These are phyloP conservation scores for Fraxinus albicans DNA, from an alignment of 305 asterid species.

Conservation along the genomic window DNA sequence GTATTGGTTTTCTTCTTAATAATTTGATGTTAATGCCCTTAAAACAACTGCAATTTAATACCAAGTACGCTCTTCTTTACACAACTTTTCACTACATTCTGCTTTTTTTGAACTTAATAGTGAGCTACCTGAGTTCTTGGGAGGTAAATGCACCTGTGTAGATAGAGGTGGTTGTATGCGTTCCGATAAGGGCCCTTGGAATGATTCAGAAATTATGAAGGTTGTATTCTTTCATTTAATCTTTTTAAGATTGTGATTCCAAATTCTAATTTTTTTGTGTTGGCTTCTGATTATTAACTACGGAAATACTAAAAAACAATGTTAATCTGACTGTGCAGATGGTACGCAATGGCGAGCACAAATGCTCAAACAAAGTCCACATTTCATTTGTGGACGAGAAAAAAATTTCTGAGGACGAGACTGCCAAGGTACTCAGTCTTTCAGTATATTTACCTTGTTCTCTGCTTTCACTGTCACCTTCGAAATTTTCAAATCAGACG, in stretches of 20 bases:
- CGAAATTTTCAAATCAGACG: neutral
- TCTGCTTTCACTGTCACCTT: neutral
- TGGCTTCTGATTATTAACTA: neutral
- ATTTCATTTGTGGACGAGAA: conserved; percentile 56
- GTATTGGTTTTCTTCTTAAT: neutral
- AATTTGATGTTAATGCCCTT: neutral
- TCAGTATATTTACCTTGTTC: neutral
- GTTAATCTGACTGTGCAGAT: conserved; percentile 44
- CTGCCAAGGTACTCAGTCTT: conserved; percentile 44
- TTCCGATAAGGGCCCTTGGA: conserved; percentile 98
- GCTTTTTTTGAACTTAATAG: conserved; percentile 39
- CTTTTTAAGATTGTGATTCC: neutral
- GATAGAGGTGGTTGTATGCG: conserved; percentile 88
- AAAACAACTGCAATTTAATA: neutral
- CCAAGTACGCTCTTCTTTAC: neutral
- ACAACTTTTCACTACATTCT: neutral
- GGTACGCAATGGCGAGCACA: conserved; percentile 86
- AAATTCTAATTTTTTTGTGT: neutral
- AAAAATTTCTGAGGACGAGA: conserved; percentile 63
- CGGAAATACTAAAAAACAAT: conserved; percentile 21
- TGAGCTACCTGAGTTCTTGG: conserved; percentile 94
- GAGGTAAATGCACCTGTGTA: conserved; percentile 88
- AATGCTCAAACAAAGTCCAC: conserved; percentile 50
- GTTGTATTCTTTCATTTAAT: conserved; percentile 30
- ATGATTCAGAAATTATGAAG: conserved; percentile 86